Base-by-base conservation (phyloP, 768 basidiomycete genomes). In the Kwoniella bestiolae region DNA sequence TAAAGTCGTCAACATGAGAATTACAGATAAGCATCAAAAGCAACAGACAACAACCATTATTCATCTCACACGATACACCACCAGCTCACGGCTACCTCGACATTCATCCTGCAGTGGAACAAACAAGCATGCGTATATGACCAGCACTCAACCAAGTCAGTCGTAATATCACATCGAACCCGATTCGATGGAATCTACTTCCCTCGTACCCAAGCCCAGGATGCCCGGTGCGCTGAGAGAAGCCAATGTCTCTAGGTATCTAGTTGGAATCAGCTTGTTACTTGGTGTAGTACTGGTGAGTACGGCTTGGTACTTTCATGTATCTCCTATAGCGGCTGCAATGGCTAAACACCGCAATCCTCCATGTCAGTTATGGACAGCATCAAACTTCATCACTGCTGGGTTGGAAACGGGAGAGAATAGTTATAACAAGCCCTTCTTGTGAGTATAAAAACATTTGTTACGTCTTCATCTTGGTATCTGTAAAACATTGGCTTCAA, bases 351-450 rank as follows among this genome's bases (percentile, higher is more conserved):
- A 41, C 38, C 18, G 38, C 12, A 14, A 56, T 28, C 21, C 23
- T 34, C n/a, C 8, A 35, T 12, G 11, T 28, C 38, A 76, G 69
- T 85, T 96, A 12, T 97, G 94, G 94, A 95, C 94, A 16, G 82
- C 85, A 11, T 90, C 90, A 51, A 94, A 89, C 79, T 95, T 94
- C 75, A 84, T 95, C 44, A 94, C 74, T 3, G 70, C 85, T 79
- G 82, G 83, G 66, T 67, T 87, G 65, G 86, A 86, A 58, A 83
- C 82, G n/a, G 85, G 82, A 38, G 92, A 72, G 5, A 38, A 76
- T 55, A 66, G 91, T 46, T 95, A 88, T 72, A 86, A 89, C 77
- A 97, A 96, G 75, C 92, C 92, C 8, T 98, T 95, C 81, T 83
- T 94, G 94, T 89, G 66, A 63, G 86, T 81, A 31, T 9, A 12